phyloP scores from a whole-genome alignment of 2,329 filamentous ascomycete genomes.

The Clarireedia sp. region DNA sequence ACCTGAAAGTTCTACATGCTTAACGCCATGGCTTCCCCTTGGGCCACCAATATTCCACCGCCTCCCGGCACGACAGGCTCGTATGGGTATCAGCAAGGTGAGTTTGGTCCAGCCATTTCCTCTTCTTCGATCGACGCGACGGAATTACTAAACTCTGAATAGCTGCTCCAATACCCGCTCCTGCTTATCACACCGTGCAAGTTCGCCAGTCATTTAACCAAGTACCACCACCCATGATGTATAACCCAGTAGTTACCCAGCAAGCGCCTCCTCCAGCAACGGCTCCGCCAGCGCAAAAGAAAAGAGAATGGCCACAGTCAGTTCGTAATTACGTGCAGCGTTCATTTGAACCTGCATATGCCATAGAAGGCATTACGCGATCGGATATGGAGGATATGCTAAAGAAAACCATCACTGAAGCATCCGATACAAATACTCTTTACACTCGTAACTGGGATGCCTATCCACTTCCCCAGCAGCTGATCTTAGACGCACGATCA shows the following conservation, averaged over 20 bases:
- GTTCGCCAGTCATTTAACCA: constrained; percentile 33
- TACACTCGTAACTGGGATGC: constrained; percentile 72
- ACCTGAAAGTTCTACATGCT: constrained; percentile 19
- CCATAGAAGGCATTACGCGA: constrained; percentile 52
- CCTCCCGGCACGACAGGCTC: constrained; percentile 33
- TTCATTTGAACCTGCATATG: constrained; percentile 71
- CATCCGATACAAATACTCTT: constrained; percentile 66
- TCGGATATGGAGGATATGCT: constrained; percentile 76
- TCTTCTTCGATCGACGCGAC: background rate
- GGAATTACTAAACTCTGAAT: background rate
- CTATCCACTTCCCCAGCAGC: constrained; percentile 75
- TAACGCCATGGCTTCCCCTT: constrained; percentile 27
- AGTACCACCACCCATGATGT: constrained; percentile 26
- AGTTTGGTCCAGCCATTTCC: constrained; percentile 12
- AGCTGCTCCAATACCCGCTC: constrained; percentile 32
- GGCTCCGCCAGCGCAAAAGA: constrained; percentile 33
- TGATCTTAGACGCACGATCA: constrained; percentile 63
- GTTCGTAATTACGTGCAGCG: constrained; percentile 84
- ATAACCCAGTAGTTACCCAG: constrained; percentile 24
- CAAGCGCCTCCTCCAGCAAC: constrained; percentile 23
- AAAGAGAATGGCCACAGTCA: constrained; percentile 72
- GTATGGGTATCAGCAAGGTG: constrained; percentile 26
- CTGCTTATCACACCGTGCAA: constrained; percentile 38
- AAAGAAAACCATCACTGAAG: constrained; percentile 75
- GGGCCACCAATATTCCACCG: constrained; percentile 28